phyloP scores from a whole-genome alignment of 768 basidiomycete species.

The Arthromyces matolae region DNA sequence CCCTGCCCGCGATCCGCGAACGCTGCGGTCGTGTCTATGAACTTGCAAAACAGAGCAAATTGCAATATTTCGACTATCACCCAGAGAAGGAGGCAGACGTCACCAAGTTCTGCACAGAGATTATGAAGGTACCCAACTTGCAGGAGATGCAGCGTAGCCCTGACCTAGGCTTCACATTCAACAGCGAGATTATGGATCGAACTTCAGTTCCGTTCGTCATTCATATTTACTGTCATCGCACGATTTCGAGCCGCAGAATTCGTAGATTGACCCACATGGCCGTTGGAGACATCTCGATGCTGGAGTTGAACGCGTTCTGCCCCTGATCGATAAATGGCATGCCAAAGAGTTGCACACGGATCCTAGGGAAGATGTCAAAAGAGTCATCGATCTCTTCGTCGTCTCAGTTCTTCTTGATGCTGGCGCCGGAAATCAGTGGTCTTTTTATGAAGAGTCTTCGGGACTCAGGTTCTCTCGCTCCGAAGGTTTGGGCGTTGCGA shows the following conservation, averaged over 20 bases:
- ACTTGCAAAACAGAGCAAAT: conserved; percentile 68
- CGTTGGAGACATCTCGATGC: conserved; percentile 88
- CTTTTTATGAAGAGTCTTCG: conserved; percentile 59
- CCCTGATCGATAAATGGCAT: conserved; percentile 58
- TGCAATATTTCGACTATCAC: conserved; percentile 85
- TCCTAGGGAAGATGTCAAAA: conserved; percentile 57
- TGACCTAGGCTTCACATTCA: not conserved
- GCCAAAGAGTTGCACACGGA: conserved; percentile 37
- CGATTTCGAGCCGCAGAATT: not conserved
- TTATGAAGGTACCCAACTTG: conserved; percentile 67
- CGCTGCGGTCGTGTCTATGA: conserved; percentile 76
- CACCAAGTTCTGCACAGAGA: conserved; percentile 66
- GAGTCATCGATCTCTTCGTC: conserved; percentile 84
- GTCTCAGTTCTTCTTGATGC: conserved; percentile 94
- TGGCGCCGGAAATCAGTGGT: conserved; percentile 84
- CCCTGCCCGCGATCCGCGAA: conserved; percentile 86
- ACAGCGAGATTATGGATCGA: conserved; percentile 76
- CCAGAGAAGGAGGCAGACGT: conserved; percentile 70
- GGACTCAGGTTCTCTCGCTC: conserved; percentile 58
- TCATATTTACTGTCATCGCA: not conserved
- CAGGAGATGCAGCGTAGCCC: conserved; percentile 1
- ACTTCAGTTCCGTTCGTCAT: conserved; percentile 55
- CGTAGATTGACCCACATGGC: conserved; percentile 81
- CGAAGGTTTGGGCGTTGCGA: conserved; percentile 87
- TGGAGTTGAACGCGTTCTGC: conserved; percentile 57